A percentile compares a stretch with the other conserved stretches of the same genome.
Evolutionary conservation across 164 flowering plant genomes (phyloP).

Genomic region (Aristolochia californica): DNA sequence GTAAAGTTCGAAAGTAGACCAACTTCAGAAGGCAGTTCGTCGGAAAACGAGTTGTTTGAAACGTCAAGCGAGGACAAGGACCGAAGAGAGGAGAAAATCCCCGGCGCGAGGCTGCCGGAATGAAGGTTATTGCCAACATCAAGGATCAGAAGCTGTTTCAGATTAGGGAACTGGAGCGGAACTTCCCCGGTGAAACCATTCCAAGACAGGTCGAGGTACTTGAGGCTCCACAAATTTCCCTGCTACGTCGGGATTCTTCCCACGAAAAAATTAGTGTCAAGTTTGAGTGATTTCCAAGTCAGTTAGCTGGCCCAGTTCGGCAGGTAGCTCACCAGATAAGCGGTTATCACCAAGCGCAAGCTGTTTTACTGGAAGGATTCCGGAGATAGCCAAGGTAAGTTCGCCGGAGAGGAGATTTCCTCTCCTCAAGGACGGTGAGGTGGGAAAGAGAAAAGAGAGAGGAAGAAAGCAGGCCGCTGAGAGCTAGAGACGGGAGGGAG

Average conservation of each 20-base stretch:
- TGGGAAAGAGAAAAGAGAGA: slow-evolving; percentile 33
- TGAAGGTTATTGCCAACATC: slow-evolving; percentile 44
- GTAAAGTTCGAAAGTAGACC: slow-evolving; percentile 37
- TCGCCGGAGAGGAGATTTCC: slow-evolving; percentile 32
- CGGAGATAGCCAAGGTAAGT: slow-evolving; percentile 22
- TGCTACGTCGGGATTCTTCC: slow-evolving; percentile 52
- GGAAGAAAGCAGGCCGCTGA: slow-evolving; percentile 35
- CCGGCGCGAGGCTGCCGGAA: slow-evolving; percentile 40
- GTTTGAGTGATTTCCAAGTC: slow-evolving; percentile 31
- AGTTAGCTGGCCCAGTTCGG: slow-evolving; percentile 30
- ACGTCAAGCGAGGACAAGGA: slow-evolving; percentile 41
- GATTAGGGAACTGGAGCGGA: slow-evolving; percentile 31
- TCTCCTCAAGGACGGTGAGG: slow-evolving; percentile 44
- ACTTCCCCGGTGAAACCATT: slow-evolving; percentile 32
- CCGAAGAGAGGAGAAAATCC: slow-evolving; percentile 24
- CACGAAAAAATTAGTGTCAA: slow-evolving; percentile 35
- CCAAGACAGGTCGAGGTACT: slow-evolving; percentile 39
- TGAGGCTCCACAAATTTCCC: slow-evolving; percentile 24
- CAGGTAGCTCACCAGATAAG: slow-evolving; percentile 41
- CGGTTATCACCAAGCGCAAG: slow-evolving; percentile 33
- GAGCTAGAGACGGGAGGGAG: slow-evolving; percentile 27
- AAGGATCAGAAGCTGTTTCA: slow-evolving; percentile 26
- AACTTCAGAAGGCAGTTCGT: slow-evolving; percentile 43
- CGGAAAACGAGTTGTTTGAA: slow-evolving; percentile 53
- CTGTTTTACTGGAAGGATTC: slow-evolving; percentile 16